Base-by-base conservation (phyloP, 2,329 filamentous ascomycete genomes). In the Curvularia sp. region DNA sequence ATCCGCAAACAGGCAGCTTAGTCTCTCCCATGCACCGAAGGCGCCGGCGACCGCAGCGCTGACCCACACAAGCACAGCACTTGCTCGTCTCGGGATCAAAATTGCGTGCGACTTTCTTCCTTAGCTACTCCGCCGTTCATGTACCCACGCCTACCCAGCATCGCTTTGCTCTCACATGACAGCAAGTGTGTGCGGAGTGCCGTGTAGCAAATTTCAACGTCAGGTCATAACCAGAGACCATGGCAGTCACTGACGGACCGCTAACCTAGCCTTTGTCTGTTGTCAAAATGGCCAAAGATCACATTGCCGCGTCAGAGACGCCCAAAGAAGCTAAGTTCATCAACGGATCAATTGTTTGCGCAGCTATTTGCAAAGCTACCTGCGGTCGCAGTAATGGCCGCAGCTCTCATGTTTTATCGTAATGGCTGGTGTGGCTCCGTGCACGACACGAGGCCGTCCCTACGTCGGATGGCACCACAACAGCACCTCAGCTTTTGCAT, bases 121-220 rank as follows among this genome's bases (percentile, higher is more conserved):
- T 62, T 61, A 67, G 65, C 54, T 56, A 67, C 70, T 71, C 72
- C 67, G 63, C 71, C 64, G 58, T 57, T 68, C 67, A 72, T 69
- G 71, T 71, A 69, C 71, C 64, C 61, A 69, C 70, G 69, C 65
- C 67, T 70, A 73, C 74, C 75, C 75, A 77, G 75, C 76, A 76
- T 71, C 66, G 63, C 66, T 61, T 68, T 67, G 57, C 61, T 64
- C 74, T 78, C 76, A 78, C 75, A 77, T 78, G 76, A 78, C 71
- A 66, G 62, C 60, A 60, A 64, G 62, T 66, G 61, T 65, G 71
- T 64, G 73, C 70, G 72, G 71, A 69, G 66, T 70, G 73, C 70
- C 73, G 73, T 68, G 56, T 73, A 77, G 75, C 73, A 73, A 78
- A 76, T 62, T 67, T 69, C 75, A 76, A 78, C 76, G 75, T 78